phyloP scores from a whole-genome alignment of 768 basidiomycete genomes.

The Collybiopsis confluens region DNA sequence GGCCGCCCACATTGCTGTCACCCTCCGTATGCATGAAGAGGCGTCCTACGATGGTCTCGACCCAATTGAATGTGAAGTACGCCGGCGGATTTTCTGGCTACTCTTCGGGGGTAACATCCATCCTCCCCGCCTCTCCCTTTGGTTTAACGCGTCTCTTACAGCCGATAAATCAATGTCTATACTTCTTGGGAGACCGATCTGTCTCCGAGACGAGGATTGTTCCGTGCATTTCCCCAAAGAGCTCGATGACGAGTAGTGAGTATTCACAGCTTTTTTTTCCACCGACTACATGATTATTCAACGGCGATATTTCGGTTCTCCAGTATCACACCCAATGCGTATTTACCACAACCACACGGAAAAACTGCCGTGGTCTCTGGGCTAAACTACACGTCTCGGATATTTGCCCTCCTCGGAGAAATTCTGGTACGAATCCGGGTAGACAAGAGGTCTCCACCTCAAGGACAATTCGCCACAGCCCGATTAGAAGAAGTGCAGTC shows the following conservation, averaged over 20 bases:
- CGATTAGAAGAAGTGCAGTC: slow-evolving; percentile 82
- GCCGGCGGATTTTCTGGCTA: slow-evolving; percentile 86
- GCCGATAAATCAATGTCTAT: slow-evolving; percentile 91
- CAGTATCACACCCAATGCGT: slow-evolving; percentile 81
- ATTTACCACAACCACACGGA: slow-evolving; percentile 83
- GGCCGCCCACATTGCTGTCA: slow-evolving; percentile 78
- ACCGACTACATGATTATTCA: neutral
- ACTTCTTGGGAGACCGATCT: slow-evolving; percentile 78
- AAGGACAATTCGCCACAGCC: slow-evolving; percentile 81
- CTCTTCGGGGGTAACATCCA: slow-evolving; percentile 74
- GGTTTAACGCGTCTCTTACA: slow-evolving; percentile 23
- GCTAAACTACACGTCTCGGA: slow-evolving; percentile 81
- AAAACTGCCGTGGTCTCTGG: slow-evolving; percentile 84
- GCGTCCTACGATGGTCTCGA: slow-evolving; percentile 76
- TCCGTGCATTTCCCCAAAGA: slow-evolving; percentile 86
- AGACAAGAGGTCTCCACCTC: slow-evolving; percentile 81
- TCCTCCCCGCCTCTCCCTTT: slow-evolving; percentile 6
- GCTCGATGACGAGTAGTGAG: slow-evolving; percentile 86
- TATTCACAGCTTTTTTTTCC: slow-evolving; percentile 18
- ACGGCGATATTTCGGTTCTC: slow-evolving; percentile 15
- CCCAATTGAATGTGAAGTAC: slow-evolving; percentile 83
- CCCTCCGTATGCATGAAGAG: slow-evolving; percentile 84
- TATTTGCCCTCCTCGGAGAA: slow-evolving; percentile 82
- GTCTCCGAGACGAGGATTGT: slow-evolving; percentile 86
- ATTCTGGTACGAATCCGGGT: slow-evolving; percentile 84